Percentiles rank a stretch among this genome's conserved stretches.
phyloP scores from a whole-genome alignment of 306 rosid genomes.

The Pachyrhizus erosus region DNA sequence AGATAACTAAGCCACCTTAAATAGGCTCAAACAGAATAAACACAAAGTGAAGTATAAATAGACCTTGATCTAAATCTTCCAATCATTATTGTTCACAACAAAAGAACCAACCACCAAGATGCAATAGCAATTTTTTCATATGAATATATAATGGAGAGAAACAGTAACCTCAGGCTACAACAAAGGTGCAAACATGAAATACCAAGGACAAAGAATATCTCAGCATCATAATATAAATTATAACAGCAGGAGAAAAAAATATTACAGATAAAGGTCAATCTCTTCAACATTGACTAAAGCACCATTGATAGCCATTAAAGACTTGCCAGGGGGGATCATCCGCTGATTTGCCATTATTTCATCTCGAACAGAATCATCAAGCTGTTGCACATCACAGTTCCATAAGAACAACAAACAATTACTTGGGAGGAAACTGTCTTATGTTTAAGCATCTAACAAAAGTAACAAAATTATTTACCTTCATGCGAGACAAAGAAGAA shows the following conservation, averaged over 20 bases:
- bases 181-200: constrained; percentile 30
- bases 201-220: constrained; percentile 4
- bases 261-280: constrained; percentile 95
- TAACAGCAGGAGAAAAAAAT: constrained; percentile 53
- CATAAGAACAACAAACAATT: constrained; percentile 43
- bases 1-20: constrained; percentile 8
- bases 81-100: not conserved
- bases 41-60: not conserved
- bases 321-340: constrained; percentile 99
- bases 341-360: constrained; percentile 94
- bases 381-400: constrained; percentile 59
- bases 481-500: constrained; percentile 98
- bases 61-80: constrained; percentile 22
- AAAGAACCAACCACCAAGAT: constrained; percentile 24
- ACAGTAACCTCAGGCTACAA: constrained; percentile 34
- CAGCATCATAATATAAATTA: constrained; percentile 40
- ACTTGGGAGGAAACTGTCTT: constrained; percentile 20
- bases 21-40: constrained; percentile 24
- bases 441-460: constrained; percentile 31
- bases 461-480: constrained; percentile 57
- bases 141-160: not conserved
- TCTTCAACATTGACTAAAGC: constrained; percentile 97
- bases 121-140: constrained; percentile 28
- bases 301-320: constrained; percentile 97
- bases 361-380: constrained; percentile 87